Evolutionary conservation across 495 filamentous ascomycete genomes (phyloP).

Genomic region (Aspergillus sparsus): DNA sequence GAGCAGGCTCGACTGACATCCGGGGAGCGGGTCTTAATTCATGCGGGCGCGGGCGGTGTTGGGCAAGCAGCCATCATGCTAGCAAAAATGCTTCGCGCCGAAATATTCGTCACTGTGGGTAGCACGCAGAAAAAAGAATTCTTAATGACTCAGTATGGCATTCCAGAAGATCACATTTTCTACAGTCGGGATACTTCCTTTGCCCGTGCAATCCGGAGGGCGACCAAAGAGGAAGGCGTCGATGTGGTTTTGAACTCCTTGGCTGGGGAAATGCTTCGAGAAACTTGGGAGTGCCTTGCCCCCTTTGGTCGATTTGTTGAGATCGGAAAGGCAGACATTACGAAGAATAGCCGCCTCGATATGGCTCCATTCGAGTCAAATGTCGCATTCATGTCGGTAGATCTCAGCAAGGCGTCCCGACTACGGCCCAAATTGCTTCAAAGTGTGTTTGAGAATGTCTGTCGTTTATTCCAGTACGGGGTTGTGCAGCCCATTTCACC

Average conservation of each 20-base stretch:
- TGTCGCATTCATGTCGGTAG: neutral
- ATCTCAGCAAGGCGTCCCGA: neutral
- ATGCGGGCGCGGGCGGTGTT: conserved; percentile 47
- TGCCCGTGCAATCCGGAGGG: conserved; percentile 43
- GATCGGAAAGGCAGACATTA: conserved; percentile 8
- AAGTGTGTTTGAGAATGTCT: neutral
- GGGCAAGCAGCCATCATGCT: conserved; percentile 51
- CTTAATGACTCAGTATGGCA: conserved; percentile 36
- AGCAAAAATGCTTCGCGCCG: conserved; percentile 33
- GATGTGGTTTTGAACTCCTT: conserved; percentile 57
- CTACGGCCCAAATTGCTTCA: neutral
- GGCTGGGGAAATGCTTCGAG: conserved; percentile 41
- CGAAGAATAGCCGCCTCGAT: neutral
- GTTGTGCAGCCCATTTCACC: neutral
- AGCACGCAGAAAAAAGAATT: conserved; percentile 41
- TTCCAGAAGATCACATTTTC: conserved; percentile 49
- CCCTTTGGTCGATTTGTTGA: conserved; percentile 35
- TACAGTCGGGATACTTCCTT: conserved; percentile 50
- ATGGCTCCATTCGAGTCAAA: neutral
- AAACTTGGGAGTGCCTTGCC: conserved; percentile 50
- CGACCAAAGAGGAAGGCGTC: conserved; percentile 53
- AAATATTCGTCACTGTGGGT: conserved; percentile 49
- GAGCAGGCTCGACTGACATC: conserved; percentile 31
- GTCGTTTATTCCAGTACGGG: neutral
- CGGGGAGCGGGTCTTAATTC: conserved; percentile 51